Conservation (phyloP, 2,329 filamentous ascomycete species). For the Venturia pyrina region DNA sequence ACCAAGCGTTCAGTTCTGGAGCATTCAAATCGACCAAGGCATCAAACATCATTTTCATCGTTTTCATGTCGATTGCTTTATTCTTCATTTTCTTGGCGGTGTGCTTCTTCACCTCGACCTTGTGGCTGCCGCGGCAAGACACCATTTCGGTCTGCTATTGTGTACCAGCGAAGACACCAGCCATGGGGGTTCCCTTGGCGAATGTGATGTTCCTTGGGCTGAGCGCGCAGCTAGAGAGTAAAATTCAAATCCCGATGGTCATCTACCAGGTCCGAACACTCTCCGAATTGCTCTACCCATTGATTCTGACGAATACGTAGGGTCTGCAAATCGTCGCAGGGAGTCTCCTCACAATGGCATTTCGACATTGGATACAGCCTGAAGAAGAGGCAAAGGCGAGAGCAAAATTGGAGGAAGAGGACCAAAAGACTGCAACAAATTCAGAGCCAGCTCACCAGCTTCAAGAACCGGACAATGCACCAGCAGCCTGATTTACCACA, state of each 20-base stretch:
- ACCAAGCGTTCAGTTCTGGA: slow-evolving; percentile 53
- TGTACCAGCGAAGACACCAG: slow-evolving; percentile 62
- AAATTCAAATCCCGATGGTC: slow-evolving; percentile 54
- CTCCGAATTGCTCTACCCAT: slow-evolving; percentile 29
- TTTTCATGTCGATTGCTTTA: slow-evolving; percentile 56
- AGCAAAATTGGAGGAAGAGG: not conserved
- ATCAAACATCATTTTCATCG: slow-evolving; percentile 54
- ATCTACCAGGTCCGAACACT: slow-evolving; percentile 36
- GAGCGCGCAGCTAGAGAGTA: slow-evolving; percentile 43
- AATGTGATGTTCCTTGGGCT: slow-evolving; percentile 56
- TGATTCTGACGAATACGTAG: not conserved
- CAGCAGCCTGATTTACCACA: not conserved
- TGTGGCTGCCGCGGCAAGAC: slow-evolving; percentile 49
- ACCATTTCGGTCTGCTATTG: slow-evolving; percentile 65
- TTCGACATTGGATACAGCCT: slow-evolving; percentile 3
- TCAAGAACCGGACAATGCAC: not conserved
- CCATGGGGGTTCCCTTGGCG: slow-evolving; percentile 57
- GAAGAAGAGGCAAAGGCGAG: slow-evolving; percentile 6
- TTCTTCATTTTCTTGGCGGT: slow-evolving; percentile 54
- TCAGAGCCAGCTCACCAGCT: not conserved
- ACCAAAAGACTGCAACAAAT: not conserved
- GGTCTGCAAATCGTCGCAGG: slow-evolving; percentile 8
- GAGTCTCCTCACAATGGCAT: slow-evolving; percentile 6
- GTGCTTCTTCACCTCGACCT: slow-evolving; percentile 45
- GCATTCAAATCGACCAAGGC: slow-evolving; percentile 49